Evolutionary conservation across 1,284 basidiomycete genomes (phyloP).

Genomic region (Trametes hirsuta): DNA sequence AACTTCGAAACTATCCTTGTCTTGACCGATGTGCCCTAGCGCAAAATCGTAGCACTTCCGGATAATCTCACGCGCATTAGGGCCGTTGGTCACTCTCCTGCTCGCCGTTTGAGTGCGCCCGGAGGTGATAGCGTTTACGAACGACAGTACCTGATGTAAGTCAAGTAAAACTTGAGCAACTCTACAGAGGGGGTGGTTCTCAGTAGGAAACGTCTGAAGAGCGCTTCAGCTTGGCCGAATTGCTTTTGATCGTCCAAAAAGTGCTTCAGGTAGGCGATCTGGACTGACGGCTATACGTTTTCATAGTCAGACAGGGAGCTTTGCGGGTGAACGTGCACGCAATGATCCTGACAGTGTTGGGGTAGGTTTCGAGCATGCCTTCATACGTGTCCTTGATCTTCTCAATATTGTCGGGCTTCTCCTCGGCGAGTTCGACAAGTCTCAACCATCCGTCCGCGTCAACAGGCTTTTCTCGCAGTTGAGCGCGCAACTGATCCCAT

Average conservation of each 20-base stretch:
- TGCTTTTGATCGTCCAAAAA: slow-evolving; percentile 58
- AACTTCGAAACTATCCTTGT: slow-evolving; percentile 77
- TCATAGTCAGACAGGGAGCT: slow-evolving; percentile 20
- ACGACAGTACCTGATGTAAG: slow-evolving; percentile 71
- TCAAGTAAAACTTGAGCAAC: slow-evolving; percentile 86
- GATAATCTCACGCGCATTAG: slow-evolving; percentile 71
- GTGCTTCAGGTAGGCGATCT: slow-evolving; percentile 84
- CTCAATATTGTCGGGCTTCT: slow-evolving; percentile 62
- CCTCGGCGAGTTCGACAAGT: slow-evolving; percentile 68
- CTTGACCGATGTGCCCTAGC: slow-evolving; percentile 86
- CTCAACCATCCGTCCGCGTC: slow-evolving; percentile 72
- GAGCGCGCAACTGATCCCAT: slow-evolving; percentile 50
- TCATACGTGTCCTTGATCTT: slow-evolving; percentile 75
- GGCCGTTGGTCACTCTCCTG: slow-evolving; percentile 49
- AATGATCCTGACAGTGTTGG: slow-evolving; percentile 65
- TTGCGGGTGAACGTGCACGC: slow-evolving; percentile 12
- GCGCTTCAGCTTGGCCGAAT: slow-evolving; percentile 72
- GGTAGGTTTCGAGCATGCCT: slow-evolving; percentile 74
- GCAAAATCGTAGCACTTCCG: slow-evolving; percentile 95
- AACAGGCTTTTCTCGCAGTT: slow-evolving; percentile 55
- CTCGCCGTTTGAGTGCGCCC: not conserved
- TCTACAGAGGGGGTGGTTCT: slow-evolving; percentile 84
- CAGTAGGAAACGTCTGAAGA: slow-evolving; percentile 79
- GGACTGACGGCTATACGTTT: slow-evolving; percentile 65
- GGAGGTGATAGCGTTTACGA: not conserved